Evolutionary conservation across 176 grass and related monocot genomes (phyloP).

Genomic region (Oryza officinalis): DNA sequence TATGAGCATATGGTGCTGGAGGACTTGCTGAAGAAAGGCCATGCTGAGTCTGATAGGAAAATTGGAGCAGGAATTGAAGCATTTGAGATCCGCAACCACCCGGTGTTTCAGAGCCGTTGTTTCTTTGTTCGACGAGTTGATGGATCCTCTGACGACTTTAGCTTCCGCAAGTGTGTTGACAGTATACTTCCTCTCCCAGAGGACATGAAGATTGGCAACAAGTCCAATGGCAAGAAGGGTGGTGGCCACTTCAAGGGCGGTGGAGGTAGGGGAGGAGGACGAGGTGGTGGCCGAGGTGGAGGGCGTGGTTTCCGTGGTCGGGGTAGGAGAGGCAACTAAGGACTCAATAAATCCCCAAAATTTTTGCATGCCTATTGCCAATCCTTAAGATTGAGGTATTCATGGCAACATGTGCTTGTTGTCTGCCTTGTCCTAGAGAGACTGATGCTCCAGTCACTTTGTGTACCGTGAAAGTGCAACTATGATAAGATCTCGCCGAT

Average conservation of each 20-base stretch:
- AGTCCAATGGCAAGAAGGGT: slow-evolving; percentile 41
- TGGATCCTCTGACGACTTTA: slow-evolving; percentile 77
- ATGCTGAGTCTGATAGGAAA: slow-evolving; percentile 63
- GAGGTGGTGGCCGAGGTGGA: slow-evolving; percentile 47
- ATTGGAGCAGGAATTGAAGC: slow-evolving; percentile 77
- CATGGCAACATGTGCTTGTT: slow-evolving; percentile 3
- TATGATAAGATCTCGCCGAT: slow-evolving; percentile 20
- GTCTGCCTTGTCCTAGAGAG: slow-evolving; percentile 5
- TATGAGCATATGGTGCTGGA: slow-evolving; percentile 83
- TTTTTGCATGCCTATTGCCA: slow-evolving; percentile 27
- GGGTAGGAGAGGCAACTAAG: slow-evolving; percentile 47
- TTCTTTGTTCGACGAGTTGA: slow-evolving; percentile 82
- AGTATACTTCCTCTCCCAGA: slow-evolving; percentile 84
- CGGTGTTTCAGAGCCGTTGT: slow-evolving; percentile 66
- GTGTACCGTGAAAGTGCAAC: slow-evolving; percentile 32
- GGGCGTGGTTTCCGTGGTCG: slow-evolving; percentile 49
- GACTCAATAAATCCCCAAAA: background rate
- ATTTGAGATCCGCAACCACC: slow-evolving; percentile 82
- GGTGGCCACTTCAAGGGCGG: slow-evolving; percentile 36
- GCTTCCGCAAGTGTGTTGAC: slow-evolving; percentile 96
- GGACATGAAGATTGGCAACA: slow-evolving; percentile 55
- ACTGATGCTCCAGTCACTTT: background rate
- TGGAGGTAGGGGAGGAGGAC: slow-evolving; percentile 39
- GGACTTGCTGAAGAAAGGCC: slow-evolving; percentile 82
- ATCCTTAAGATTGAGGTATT: background rate